Evolutionary conservation across 495 filamentous ascomycete genomes (phyloP).

Genomic region (Penicillium daleae): DNA sequence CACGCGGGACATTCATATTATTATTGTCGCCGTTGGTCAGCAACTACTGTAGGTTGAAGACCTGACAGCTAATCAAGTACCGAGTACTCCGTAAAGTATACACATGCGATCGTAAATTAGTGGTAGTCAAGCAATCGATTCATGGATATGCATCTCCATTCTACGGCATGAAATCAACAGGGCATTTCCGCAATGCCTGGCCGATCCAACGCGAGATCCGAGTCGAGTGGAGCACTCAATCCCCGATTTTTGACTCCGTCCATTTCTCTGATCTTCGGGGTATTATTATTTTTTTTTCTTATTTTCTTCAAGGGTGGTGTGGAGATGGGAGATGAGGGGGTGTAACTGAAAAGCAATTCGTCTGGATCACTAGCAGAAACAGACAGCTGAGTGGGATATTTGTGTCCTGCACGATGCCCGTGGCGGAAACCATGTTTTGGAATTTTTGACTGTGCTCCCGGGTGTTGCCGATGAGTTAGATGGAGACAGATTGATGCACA

Average conservation of each 20-base stretch:
- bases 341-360: neutral
- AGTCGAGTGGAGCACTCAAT: slow-evolving; percentile 1
- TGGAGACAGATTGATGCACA: neutral
- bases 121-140: slow-evolving; percentile 1
- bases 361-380: neutral
- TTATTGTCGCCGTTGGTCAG: neutral
- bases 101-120: too few species aligned
- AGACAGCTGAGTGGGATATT: slow-evolving; percentile 2
- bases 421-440: slow-evolving; percentile 13
- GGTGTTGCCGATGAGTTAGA: slow-evolving; percentile 20
- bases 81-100: neutral
- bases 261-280: neutral
- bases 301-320: slow-evolving; percentile 8
- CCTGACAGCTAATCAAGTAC: neutral
- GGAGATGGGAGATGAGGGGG: slow-evolving; percentile 3
- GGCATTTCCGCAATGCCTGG: neutral
- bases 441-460: slow-evolving; percentile 16
- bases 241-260: slow-evolving; percentile 3
- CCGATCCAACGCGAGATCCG: neutral
- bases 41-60: neutral
- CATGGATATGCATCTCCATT: neutral
- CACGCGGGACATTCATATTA: slow-evolving; percentile 16
- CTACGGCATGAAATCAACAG: neutral
- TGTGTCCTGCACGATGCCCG: slow-evolving; percentile 12
- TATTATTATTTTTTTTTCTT: neutral